Evolutionary conservation across 208 protist species (phyloP).

Genomic region (Wallacemonas collosoma): DNA sequence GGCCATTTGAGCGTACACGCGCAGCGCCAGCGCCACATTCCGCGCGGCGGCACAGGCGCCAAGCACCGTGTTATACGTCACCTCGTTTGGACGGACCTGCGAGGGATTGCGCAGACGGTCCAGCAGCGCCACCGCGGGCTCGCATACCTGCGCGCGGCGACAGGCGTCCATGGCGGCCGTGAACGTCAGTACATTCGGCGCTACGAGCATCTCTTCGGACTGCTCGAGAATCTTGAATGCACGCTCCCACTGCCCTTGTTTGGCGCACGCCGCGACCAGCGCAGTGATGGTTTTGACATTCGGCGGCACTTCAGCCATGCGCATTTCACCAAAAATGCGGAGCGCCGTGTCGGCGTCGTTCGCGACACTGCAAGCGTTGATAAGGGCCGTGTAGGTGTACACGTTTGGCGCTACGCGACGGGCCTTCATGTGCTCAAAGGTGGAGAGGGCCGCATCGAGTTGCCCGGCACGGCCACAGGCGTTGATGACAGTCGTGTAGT

Average conservation of each 20-base stretch:
- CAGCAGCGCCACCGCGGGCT: constrained; percentile 64
- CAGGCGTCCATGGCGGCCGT: constrained; percentile 90
- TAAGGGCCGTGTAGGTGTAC: constrained; percentile 89
- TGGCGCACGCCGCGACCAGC: constrained; percentile 58
- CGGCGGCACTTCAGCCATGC: constrained; percentile 63
- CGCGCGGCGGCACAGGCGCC: constrained; percentile 65
- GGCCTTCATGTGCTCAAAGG: constrained; percentile 75
- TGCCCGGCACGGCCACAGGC: constrained; percentile 78
- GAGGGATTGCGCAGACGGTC: constrained; percentile 53
- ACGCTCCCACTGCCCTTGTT: constrained; percentile 68
- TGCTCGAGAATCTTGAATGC: constrained; percentile 73
- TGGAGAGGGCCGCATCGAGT: constrained; percentile 59
- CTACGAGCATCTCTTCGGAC: constrained; percentile 75
- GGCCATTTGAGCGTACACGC: constrained; percentile 81
- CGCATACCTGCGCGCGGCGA: constrained; percentile 65
- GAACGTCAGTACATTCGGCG: constrained; percentile 89
- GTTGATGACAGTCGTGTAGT: constrained; percentile 88
- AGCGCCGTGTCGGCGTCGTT: constrained; percentile 60
- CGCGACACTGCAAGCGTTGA: constrained; percentile 66
- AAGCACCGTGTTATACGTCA: constrained; percentile 88
- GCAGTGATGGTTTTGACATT: constrained; percentile 86
- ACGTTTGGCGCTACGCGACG: constrained; percentile 79
- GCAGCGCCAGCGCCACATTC: constrained; percentile 44
- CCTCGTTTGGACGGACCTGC: constrained; percentile 74
- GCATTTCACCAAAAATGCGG: constrained; percentile 81